phyloP scores from a whole-genome alignment of 2,329 filamentous ascomycete genomes.

The Aspergillus proliferans region DNA sequence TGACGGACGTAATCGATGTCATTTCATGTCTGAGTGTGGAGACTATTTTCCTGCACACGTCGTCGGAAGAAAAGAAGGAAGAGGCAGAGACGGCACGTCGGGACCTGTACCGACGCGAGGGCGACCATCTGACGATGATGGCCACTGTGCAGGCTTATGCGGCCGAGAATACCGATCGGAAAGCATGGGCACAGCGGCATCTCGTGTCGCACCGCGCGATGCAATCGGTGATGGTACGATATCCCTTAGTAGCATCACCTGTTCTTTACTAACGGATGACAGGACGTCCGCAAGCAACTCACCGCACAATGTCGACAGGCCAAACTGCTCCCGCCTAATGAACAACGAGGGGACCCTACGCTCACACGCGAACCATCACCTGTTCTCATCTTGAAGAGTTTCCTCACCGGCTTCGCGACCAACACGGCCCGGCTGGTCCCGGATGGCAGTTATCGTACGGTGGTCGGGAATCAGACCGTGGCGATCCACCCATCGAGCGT shows the following conservation, averaged over 20 bases:
- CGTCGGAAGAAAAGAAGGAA: slow-evolving; percentile 56
- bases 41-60: slow-evolving; percentile 55
- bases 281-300: slow-evolving; percentile 59
- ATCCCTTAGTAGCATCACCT: not conserved
- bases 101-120: slow-evolving; percentile 54
- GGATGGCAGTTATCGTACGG: slow-evolving; percentile 56
- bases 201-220: slow-evolving; percentile 59
- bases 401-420: slow-evolving; percentile 53
- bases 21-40: slow-evolving; percentile 62
- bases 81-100: slow-evolving; percentile 50
- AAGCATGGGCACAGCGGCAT: slow-evolving; percentile 54
- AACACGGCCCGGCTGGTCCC: slow-evolving; percentile 56
- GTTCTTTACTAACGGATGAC: slow-evolving; percentile 6
- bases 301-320: slow-evolving; percentile 48
- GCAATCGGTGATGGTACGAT: slow-evolving; percentile 54
- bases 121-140: slow-evolving; percentile 59
- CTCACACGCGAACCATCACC: slow-evolving; percentile 33
- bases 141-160: slow-evolving; percentile 56
- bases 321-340: slow-evolving; percentile 32
- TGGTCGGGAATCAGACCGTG: slow-evolving; percentile 56
- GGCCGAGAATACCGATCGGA: slow-evolving; percentile 52
- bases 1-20: slow-evolving; percentile 80
- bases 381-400: slow-evolving; percentile 50
- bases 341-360: slow-evolving; percentile 9
- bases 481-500: slow-evolving; percentile 58